phyloP scores from a whole-genome alignment of 2,329 filamentous ascomycete genomes.

The Periconia sp. region DNA sequence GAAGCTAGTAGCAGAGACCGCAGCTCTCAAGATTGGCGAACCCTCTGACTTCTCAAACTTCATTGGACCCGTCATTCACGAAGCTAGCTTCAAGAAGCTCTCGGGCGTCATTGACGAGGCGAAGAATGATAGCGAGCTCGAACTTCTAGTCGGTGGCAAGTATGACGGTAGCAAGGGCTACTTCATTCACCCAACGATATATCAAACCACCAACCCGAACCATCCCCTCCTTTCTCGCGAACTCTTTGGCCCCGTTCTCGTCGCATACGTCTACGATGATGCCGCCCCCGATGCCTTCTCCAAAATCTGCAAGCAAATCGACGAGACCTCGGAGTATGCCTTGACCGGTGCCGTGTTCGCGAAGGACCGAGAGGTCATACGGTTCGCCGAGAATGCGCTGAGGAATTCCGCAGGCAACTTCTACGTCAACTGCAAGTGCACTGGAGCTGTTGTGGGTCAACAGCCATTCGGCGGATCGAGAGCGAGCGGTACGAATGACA shows the following conservation, averaged over 20 bases:
- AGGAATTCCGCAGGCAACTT: conserved; percentile 81
- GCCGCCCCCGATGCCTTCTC: conserved; percentile 62
- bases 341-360: conserved; percentile 81
- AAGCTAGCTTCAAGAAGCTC: conserved; percentile 80
- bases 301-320: conserved; percentile 67
- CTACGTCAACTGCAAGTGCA: conserved; percentile 83
- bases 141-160: conserved; percentile 75
- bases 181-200: conserved; percentile 85
- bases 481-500: conserved; percentile 64
- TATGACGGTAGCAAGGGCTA: conserved; percentile 81
- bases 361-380: conserved; percentile 68
- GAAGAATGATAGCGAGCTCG: conserved; percentile 75
- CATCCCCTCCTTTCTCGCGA: conserved; percentile 79
- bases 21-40: conserved; percentile 72
- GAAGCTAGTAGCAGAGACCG: conserved; percentile 70
- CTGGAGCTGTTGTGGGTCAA: conserved; percentile 57
- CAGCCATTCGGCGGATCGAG: conserved; percentile 62
- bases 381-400: conserved; percentile 72
- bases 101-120: conserved; percentile 77
- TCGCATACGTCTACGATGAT: conserved; percentile 80
- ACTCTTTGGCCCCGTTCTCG: conserved; percentile 81
- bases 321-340: conserved; percentile 76
- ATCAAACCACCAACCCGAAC: conserved; percentile 73
- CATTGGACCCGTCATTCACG: conserved; percentile 86
- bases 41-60: conserved; percentile 78